Percentiles rank a stretch among this genome's conserved stretches.
These are phyloP conservation scores for Populus davidiana DNA, from an alignment of 345 rosid genomes.

Conservation along the genomic window DNA sequence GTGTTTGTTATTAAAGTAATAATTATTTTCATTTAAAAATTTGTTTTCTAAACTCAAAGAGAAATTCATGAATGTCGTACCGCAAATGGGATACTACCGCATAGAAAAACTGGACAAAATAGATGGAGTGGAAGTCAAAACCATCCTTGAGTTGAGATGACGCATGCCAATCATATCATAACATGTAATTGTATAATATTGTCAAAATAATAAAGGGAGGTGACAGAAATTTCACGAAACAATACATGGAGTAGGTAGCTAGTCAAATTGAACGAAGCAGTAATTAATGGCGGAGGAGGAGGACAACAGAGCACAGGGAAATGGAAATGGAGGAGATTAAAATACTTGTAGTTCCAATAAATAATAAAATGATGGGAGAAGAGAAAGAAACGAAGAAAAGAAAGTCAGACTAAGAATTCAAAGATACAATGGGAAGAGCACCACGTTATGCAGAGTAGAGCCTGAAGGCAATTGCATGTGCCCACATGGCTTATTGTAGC, in stretches of 20 bases:
- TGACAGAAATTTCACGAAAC: background rate
- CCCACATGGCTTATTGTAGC: constrained; percentile 19
- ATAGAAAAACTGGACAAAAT: no score
- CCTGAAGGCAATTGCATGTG: constrained; percentile 24
- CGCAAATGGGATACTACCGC: no score
- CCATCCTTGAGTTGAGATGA: background rate
- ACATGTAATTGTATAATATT: no score
- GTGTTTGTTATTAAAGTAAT: no score
- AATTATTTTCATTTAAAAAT: no score
- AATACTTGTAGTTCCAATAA: background rate
- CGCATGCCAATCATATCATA: no score
- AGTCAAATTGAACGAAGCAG: background rate
- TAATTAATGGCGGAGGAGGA: background rate
- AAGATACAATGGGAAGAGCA: background rate
- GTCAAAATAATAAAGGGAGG: background rate
- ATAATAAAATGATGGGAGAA: background rate
- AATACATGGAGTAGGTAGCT: no score
- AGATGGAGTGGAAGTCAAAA: background rate
- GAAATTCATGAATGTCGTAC: no score
- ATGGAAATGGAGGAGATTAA: background rate
- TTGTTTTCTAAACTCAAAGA: no score
- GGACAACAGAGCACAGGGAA: background rate
- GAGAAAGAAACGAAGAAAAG: background rate
- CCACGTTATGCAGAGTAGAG: constrained; percentile 10
- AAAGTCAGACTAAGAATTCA: background rate